Evolutionary conservation across 352 stramenopile genomes (phyloP).

Genomic region (Bremia lactucae): DNA sequence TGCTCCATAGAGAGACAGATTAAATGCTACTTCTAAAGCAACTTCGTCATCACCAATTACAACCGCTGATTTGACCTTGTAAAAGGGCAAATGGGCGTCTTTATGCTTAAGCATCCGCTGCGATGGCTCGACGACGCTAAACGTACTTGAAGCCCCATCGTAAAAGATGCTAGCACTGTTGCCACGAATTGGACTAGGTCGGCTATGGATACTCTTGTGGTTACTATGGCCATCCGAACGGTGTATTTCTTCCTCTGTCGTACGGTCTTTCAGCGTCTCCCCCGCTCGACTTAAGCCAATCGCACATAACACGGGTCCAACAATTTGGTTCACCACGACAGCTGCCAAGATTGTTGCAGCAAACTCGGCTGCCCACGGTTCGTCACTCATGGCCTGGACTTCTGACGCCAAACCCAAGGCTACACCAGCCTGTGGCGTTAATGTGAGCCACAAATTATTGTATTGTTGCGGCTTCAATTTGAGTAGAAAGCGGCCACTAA

Average conservation of each 20-base stretch:
- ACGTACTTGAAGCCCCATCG: slow-evolving; percentile 1
- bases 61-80: slow-evolving; percentile 34
- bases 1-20: slow-evolving; percentile 53
- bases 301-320: slow-evolving; percentile 46
- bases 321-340: slow-evolving; percentile 61
- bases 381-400: slow-evolving; percentile 39
- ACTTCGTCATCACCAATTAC: slow-evolving; percentile 55
- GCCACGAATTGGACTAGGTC: slow-evolving; percentile 2
- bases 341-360: slow-evolving; percentile 50
- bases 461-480: slow-evolving; percentile 46
- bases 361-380: slow-evolving; percentile 48
- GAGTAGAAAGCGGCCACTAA: slow-evolving; percentile 40
- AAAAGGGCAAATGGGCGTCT: slow-evolving; percentile 19
- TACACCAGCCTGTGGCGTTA: slow-evolving; percentile 55
- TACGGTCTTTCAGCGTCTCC: slow-evolving; percentile 29
- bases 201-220: slow-evolving; percentile 3
- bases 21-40: slow-evolving; percentile 47
- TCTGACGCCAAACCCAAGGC: slow-evolving; percentile 51
- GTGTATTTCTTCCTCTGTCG: neutral
- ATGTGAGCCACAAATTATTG: slow-evolving; percentile 64
- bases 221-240: slow-evolving; percentile 5
- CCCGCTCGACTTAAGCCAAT: slow-evolving; percentile 40
- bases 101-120: slow-evolving; percentile 2
- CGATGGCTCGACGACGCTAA: slow-evolving; percentile 6
- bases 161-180: slow-evolving; percentile 2